These are phyloP conservation scores for Marasmius oreades DNA, from an alignment of 1,284 basidiomycete species.

Conservation along the genomic window DNA sequence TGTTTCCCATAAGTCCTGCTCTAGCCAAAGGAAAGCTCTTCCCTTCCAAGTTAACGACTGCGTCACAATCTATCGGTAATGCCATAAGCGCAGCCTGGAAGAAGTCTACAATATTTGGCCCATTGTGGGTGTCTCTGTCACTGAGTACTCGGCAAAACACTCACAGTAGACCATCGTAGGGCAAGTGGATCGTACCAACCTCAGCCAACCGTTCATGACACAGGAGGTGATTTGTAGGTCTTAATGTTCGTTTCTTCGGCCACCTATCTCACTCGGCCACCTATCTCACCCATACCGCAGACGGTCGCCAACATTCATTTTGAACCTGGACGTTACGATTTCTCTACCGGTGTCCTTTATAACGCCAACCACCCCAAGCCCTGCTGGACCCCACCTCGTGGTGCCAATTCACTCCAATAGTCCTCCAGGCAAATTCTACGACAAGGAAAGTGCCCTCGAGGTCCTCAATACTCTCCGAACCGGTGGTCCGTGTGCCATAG, in stretches of 20 bases:
- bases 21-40: constrained; percentile 43
- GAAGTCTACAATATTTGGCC: constrained; percentile 52
- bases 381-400: constrained; percentile 29
- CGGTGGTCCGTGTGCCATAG: constrained; percentile 46
- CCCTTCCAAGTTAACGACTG: constrained; percentile 28
- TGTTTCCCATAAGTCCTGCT: constrained; percentile 28
- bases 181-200: constrained; percentile 25
- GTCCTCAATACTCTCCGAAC: constrained; percentile 48
- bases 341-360: constrained; percentile 41
- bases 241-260: background rate
- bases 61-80: constrained; percentile 12
- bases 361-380: constrained; percentile 20
- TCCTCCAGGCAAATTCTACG: constrained; percentile 56
- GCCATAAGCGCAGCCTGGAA: constrained; percentile 25
- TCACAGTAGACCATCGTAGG: constrained; percentile 23
- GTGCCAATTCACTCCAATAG: constrained; percentile 33
- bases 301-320: constrained; percentile 24
- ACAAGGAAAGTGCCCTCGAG: constrained; percentile 34
- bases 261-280: background rate
- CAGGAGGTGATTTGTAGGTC: background rate
- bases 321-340: constrained; percentile 40
- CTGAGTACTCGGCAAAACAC: constrained; percentile 3
- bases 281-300: background rate
- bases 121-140: constrained; percentile 39
- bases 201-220: background rate